Evolutionary conservation across 257 asterid species (phyloP).

Genomic region (Jacaranda mimosifolia): DNA sequence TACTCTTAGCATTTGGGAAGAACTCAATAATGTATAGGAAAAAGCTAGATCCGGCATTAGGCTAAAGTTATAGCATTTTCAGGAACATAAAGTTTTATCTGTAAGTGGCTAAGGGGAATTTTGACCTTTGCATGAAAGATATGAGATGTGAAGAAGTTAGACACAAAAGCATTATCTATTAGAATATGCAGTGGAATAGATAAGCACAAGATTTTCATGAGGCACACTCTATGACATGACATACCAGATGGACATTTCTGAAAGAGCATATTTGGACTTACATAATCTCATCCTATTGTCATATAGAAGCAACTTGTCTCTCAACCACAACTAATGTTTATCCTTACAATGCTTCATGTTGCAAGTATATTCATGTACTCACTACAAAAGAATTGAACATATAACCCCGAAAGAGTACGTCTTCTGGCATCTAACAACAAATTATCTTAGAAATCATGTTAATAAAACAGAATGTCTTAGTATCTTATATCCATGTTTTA

Average conservation of each 20-base stretch:
- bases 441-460: not conserved
- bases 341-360: not conserved
- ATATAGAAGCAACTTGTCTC: not conserved
- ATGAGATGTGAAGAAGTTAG: not conserved
- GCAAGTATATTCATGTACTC: constrained; percentile 9
- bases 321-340: not conserved
- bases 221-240: not conserved
- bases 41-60: constrained; percentile 25
- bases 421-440: constrained; percentile 15
- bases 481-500: not conserved
- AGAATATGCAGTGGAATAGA: not conserved
- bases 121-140: not conserved
- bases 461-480: not conserved
- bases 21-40: constrained; percentile 9
- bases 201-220: constrained; percentile 24
- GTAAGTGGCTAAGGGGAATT: not conserved
- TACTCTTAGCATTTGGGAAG: constrained; percentile 4
- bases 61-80: constrained; percentile 3
- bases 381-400: not conserved
- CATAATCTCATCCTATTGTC: not conserved
- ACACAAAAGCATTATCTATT: constrained; percentile 1
- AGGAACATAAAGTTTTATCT: not conserved
- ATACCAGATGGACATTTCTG: constrained; percentile 9
- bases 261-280: constrained; percentile 1
- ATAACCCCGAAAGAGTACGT: not conserved